A percentile compares a stretch with the other conserved stretches of the same genome.
Conservation (phyloP, 495 filamentous ascomycete genomes). For the Xylaria intraflava region DNA sequence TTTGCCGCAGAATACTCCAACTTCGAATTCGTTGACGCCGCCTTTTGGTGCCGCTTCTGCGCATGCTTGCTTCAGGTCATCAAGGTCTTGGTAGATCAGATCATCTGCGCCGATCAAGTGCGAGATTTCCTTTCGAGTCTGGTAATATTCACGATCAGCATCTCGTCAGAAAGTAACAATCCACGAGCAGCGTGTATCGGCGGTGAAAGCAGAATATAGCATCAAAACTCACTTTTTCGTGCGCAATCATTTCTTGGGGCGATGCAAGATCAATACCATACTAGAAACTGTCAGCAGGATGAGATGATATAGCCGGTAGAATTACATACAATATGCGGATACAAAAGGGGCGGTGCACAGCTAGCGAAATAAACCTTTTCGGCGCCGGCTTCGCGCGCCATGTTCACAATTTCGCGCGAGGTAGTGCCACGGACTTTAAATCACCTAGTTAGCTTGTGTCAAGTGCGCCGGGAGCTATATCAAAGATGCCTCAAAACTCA, state of each 20-base stretch:
- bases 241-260: slow-evolving; percentile 75
- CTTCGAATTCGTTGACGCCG: slow-evolving; percentile 63
- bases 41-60: slow-evolving; percentile 57
- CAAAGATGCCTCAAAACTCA: not conserved
- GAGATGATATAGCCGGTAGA: slow-evolving; percentile 32
- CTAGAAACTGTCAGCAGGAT: slow-evolving; percentile 5
- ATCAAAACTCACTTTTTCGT: slow-evolving; percentile 51
- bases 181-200: not conserved
- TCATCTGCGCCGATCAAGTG: slow-evolving; percentile 83
- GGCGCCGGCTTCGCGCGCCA: slow-evolving; percentile 89
- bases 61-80: slow-evolving; percentile 75
- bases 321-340: slow-evolving; percentile 48
- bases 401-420: slow-evolving; percentile 76
- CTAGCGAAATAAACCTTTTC: slow-evolving; percentile 85
- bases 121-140: slow-evolving; percentile 54
- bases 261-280: slow-evolving; percentile 91
- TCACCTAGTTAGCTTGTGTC: not conserved
- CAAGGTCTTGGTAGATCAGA: slow-evolving; percentile 84
- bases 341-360: slow-evolving; percentile 78
- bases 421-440: slow-evolving; percentile 74
- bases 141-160: not conserved
- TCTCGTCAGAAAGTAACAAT: not conserved
- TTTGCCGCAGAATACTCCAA: slow-evolving; percentile 92
- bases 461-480: too few species aligned
- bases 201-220: not conserved